These are phyloP conservation scores for Penstemon eatonii DNA, from an alignment of 257 asterid species.

Conservation along the genomic window DNA sequence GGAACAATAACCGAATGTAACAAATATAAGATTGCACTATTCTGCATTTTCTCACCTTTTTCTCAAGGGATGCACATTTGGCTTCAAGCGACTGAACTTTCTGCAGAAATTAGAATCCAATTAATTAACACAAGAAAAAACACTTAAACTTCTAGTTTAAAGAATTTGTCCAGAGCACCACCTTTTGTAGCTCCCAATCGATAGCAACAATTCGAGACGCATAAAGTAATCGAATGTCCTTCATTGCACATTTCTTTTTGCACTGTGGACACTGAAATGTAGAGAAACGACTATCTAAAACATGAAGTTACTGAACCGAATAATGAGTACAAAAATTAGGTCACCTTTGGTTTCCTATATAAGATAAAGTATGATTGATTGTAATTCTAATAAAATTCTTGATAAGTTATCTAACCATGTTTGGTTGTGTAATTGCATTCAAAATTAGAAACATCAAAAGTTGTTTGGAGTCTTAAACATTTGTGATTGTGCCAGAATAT, in stretches of 20 bases:
- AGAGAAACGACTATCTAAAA: conserved; percentile 1
- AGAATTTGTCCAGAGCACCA: conserved; percentile 23
- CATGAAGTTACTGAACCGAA: conserved; percentile 13
- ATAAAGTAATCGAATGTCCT: conserved; percentile 73
- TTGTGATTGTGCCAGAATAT: too few species aligned
- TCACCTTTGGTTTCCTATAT: too few species aligned
- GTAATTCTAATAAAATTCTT: too few species aligned
- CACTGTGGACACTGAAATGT: conserved; percentile 87
- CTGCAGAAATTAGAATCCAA: conserved; percentile 45
- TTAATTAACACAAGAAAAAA: conserved; percentile 14
- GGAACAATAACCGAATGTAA: not conserved
- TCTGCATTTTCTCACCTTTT: conserved; percentile 56
- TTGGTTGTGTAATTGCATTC: too few species aligned
- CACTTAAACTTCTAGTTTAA: not conserved
- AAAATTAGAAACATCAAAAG: too few species aligned
- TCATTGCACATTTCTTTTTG: conserved; percentile 57
- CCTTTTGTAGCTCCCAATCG: conserved; percentile 79
- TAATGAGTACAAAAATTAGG: not conserved
- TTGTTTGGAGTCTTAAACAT: too few species aligned
- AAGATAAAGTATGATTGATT: too few species aligned
- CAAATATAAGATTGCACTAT: not conserved
- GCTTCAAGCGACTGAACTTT: conserved; percentile 61
- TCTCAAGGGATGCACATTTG: conserved; percentile 59
- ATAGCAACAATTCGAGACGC: conserved; percentile 64
- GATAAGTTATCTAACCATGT: too few species aligned